phyloP scores from a whole-genome alignment of 306 rosid species.

The Luffa acutangula region DNA sequence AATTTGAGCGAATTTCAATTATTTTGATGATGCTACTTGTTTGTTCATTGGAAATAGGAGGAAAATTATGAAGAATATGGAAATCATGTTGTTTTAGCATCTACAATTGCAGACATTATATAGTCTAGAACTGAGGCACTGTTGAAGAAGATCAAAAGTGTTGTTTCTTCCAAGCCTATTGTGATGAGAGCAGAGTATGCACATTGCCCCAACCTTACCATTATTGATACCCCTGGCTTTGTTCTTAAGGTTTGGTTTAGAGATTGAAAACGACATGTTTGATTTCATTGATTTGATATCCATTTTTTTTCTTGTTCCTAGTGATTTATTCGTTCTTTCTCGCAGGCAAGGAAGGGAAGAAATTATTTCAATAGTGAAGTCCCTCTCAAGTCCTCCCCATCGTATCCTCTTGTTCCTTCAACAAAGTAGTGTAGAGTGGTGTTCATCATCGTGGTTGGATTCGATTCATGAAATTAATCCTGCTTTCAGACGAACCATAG shows the following conservation, averaged over 20 bases:
- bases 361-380: conserved; percentile 89
- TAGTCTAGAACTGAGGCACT: conserved; percentile 71
- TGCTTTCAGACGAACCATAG: conserved; percentile 57
- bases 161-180: conserved; percentile 89
- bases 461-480: conserved; percentile 85
- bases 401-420: conserved; percentile 89
- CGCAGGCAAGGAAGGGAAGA: conserved; percentile 95
- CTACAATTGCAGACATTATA: conserved; percentile 72
- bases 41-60: conserved; percentile 40
- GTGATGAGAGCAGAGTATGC: conserved; percentile 94
- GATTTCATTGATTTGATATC: not conserved
- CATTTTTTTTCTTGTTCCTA: not conserved
- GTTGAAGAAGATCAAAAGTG: conserved; percentile 61
- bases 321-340: conserved; percentile 2
- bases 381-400: conserved; percentile 85
- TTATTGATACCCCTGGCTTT: conserved; percentile 96
- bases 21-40: not conserved
- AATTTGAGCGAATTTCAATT: not conserved
- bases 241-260: conserved; percentile 64
- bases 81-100: conserved; percentile 56
- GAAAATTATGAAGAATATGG: conserved; percentile 95
- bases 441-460: conserved; percentile 93
- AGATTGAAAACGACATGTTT: not conserved
- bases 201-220: conserved; percentile 87
- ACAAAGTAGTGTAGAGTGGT: conserved; percentile 98